These are phyloP conservation scores for Parasarocladium wereldwijsianum DNA, from an alignment of 2,329 filamentous ascomycete genomes.

Conservation along the genomic window DNA sequence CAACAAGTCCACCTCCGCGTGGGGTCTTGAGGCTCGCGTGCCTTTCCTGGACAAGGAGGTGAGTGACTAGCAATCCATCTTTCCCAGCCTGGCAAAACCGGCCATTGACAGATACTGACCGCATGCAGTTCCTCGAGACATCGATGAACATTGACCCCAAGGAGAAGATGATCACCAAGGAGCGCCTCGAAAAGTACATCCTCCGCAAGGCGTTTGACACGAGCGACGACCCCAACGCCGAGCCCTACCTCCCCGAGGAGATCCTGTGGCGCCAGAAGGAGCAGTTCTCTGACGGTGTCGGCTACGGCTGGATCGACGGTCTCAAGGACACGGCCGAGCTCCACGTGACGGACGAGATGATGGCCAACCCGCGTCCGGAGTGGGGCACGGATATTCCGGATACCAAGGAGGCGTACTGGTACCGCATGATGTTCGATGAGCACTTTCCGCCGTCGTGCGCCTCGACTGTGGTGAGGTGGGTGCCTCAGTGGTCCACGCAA, in stretches of 20 bases:
- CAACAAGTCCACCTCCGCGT: slow-evolving; percentile 98
- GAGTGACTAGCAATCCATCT: slow-evolving; percentile 13
- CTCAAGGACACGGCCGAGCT: slow-evolving; percentile 88
- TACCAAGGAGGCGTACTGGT: slow-evolving; percentile 99
- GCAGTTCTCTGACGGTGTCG: slow-evolving; percentile 96
- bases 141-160: slow-evolving; percentile 87
- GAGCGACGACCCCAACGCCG: slow-evolving; percentile 61
- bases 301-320: slow-evolving; percentile 97
- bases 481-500: slow-evolving; percentile 93
- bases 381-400: slow-evolving; percentile 91
- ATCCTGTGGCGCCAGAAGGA: slow-evolving; percentile 99
- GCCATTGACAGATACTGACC: slow-evolving; percentile 9
- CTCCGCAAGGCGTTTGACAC: slow-evolving; percentile 96
- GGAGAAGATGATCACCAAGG: slow-evolving; percentile 91
- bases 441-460: slow-evolving; percentile 90
- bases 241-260: slow-evolving; percentile 86
- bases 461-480: slow-evolving; percentile 89
- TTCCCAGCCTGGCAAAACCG: slow-evolving; percentile 1
- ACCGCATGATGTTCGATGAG: slow-evolving; percentile 96
- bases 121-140: slow-evolving; percentile 80
- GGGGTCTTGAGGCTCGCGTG: slow-evolving; percentile 94
- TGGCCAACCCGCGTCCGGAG: slow-evolving; percentile 94
- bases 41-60: slow-evolving; percentile 92
- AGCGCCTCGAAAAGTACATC: slow-evolving; percentile 92
- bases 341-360: slow-evolving; percentile 89